These are phyloP conservation scores for Calocybe gangraenosa DNA, from an alignment of 768 basidiomycete species.

Conservation along the genomic window DNA sequence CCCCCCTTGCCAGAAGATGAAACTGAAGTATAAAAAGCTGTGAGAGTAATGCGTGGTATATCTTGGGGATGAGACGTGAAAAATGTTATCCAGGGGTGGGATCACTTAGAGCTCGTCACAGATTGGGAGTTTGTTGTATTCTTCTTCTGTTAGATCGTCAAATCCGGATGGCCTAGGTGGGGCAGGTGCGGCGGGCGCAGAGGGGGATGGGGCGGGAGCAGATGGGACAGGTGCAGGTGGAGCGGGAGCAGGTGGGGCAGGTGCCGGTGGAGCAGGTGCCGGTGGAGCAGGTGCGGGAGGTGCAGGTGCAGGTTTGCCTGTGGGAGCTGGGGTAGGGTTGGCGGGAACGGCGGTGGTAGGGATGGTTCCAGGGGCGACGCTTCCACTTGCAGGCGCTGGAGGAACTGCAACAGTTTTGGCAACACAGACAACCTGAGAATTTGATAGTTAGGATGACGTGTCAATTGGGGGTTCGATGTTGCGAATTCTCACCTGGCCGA, in stretches of 20 bases:
- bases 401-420: slow-evolving; percentile 38
- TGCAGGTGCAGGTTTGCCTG: not conserved
- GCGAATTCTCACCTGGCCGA: slow-evolving; percentile 58
- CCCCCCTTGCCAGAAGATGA: not conserved
- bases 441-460: not conserved
- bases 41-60: slow-evolving; percentile 8
- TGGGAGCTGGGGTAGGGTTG: slow-evolving; percentile 9
- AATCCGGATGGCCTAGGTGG: too few relatives aligned
- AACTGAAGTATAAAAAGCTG: slow-evolving; percentile 1
- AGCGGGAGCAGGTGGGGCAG: slow-evolving; percentile 17
- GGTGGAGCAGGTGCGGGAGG: slow-evolving; percentile 18
- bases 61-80: slow-evolving; percentile 1
- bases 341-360: slow-evolving; percentile 28
- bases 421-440: slow-evolving; percentile 47
- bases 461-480: not conserved
- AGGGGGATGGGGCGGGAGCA: slow-evolving; percentile 18
- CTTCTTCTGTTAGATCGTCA: slow-evolving; percentile 12
- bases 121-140: slow-evolving; percentile 42
- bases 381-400: slow-evolving; percentile 26
- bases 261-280: slow-evolving; percentile 1
- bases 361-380: slow-evolving; percentile 22
- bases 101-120: slow-evolving; percentile 45
- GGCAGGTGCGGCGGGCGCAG: slow-evolving; percentile 13
- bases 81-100: not conserved
- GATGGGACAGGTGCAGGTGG: slow-evolving; percentile 20